phyloP scores from a whole-genome alignment of 225 moss, liverwort and hornwort species.

The Pseudisothecium myosuroides region DNA sequence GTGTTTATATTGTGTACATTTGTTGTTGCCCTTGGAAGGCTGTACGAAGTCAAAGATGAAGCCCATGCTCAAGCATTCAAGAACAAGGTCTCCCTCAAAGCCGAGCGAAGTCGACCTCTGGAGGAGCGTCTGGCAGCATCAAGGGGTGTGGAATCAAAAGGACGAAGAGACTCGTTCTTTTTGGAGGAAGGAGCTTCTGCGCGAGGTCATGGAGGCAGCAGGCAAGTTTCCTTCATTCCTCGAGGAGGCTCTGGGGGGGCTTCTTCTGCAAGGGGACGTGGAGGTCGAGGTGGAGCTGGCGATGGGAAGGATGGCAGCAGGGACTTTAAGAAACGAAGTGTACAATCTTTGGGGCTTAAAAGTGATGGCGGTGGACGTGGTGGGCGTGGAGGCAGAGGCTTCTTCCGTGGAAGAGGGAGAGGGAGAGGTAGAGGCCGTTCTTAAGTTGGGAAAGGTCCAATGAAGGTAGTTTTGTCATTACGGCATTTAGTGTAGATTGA shows the following conservation, averaged over 20 bases:
- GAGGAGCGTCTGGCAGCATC: slow-evolving; percentile 45
- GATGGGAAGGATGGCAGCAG: background rate
- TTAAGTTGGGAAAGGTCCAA: background rate
- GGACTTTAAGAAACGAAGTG: slow-evolving; percentile 55
- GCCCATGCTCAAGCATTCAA: slow-evolving; percentile 82
- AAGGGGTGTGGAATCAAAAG: background rate
- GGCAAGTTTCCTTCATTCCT: slow-evolving; percentile 69
- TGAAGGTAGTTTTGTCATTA: background rate
- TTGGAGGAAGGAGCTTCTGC: slow-evolving; percentile 25
- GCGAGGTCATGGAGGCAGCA: slow-evolving; percentile 66
- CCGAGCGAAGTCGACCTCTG: slow-evolving; percentile 45
- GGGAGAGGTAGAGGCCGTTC: slow-evolving; percentile 42
- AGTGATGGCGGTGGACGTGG: slow-evolving; percentile 30
- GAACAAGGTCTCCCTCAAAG: slow-evolving; percentile 61
- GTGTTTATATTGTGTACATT: background rate
- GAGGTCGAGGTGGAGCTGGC: slow-evolving; percentile 4
- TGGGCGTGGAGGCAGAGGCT: slow-evolving; percentile 21
- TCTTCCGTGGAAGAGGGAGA: slow-evolving; percentile 37
- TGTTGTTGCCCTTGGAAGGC: slow-evolving; percentile 12
- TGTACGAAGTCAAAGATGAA: slow-evolving; percentile 85
- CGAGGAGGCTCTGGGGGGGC: background rate
- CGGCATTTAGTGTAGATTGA: background rate
- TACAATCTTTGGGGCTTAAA: slow-evolving; percentile 61
- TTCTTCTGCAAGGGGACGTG: background rate
- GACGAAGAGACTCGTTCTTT: slow-evolving; percentile 14